Evolutionary conservation across 2,329 filamentous ascomycete genomes (phyloP).

Genomic region (Phyllosticta paracitricarpa): DNA sequence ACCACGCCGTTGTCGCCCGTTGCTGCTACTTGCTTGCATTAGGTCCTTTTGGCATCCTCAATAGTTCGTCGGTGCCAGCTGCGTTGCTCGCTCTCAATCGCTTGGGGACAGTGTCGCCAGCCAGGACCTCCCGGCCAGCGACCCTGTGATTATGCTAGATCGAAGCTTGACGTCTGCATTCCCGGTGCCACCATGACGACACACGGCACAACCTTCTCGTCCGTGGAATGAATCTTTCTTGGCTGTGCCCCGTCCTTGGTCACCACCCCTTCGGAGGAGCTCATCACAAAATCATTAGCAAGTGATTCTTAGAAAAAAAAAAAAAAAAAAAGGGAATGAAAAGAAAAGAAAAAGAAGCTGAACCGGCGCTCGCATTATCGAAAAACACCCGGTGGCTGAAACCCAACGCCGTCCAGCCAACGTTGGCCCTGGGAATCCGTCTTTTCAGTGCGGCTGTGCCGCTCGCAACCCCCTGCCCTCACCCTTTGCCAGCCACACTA

Average conservation of each 20-base stretch:
- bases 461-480: not conserved
- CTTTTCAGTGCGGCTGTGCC: not conserved
- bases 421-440: not conserved
- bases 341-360: not conserved
- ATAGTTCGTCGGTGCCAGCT: no score
- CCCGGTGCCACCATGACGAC: not conserved
- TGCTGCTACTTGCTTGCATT: no score
- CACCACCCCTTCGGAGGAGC: not conserved
- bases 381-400: not conserved
- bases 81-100: no score
- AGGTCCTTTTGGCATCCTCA: no score
- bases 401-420: not conserved
- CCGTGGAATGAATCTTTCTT: not conserved
- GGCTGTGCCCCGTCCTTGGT: not conserved
- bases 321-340: not conserved
- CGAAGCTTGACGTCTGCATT: not conserved
- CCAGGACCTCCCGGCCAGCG: not conserved
- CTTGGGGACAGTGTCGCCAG: not conserved
- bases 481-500: not conserved
- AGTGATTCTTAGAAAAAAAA: not conserved
- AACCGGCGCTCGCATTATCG: not conserved
- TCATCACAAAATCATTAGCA: not conserved
- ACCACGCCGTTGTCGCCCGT: no score
- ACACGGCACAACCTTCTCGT: not conserved
- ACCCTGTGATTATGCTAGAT: not conserved